Base-by-base conservation (phyloP, 2,329 filamentous ascomycete genomes). In the Epichloe elymi region DNA sequence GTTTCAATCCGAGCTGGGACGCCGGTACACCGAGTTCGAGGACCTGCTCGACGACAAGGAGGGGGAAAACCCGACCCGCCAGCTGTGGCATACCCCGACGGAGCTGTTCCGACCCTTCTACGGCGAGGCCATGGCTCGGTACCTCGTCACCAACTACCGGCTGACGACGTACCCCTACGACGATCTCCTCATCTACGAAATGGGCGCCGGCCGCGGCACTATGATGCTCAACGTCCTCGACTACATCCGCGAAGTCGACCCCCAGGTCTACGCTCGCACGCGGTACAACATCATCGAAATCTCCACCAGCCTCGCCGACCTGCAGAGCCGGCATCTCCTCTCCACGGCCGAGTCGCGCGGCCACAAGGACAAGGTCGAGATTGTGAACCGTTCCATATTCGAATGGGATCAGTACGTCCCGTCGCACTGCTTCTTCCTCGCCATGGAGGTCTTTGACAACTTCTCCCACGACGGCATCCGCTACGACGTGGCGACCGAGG, bases 221-320 rank as follows among this genome's bases (percentile, higher is more conserved):
- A 79, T 98, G 64, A 98, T 98, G 93, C 77, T 93, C 64, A 98
- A 98, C 67, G 90, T 98, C 52, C 78, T 98, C 55, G 91, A 98
- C 73, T 95, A 94, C 67, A 95, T 98, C 65, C 86, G 90, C 55
- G 84, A 87, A 57, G 77, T 83, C 43, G 87, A 97, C 60, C 88
- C 90, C 0, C 86, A 90, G 57, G 91, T 98, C 35, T 98, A 98
- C 69, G 85, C 86, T 60, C 83, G 93, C 53, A 98, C 93, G 5
- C 86, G 88, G 62, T 98, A 85, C 76, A 88, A 86, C 66, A 87
- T 98, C 65, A 96, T 98, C 59, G 93, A 98, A 70, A 97, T 98
- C 62, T 95, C 88, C 10, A 75, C 83, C 4, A 79, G 83, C 36
- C 79, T 98, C 26, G 93, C 91, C 17, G 74, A 75, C 15, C 69